Evolutionary conservation across 345 rosid species (phyloP), one percentile per base, ranked within the genome.

Genomic region (Euphorbia peplus): DNA sequence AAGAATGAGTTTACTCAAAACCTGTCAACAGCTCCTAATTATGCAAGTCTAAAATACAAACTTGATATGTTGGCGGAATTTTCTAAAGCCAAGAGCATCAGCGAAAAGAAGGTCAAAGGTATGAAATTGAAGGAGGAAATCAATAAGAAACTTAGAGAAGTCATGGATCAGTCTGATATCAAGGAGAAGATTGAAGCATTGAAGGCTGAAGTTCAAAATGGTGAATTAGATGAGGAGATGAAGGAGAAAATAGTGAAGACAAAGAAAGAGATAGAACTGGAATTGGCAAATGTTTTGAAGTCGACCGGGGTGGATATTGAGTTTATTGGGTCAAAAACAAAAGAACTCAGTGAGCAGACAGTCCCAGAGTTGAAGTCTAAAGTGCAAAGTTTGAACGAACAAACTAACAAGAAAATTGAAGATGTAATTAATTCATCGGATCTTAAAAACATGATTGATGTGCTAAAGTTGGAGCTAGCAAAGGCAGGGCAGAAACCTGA

Each of bases 61-160:
- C 75, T 86, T 64, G 84, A 83, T 79, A 85, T 82, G 95, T 81
- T 91, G 77, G 80, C 78, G 73, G 95, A 88, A 79, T 71, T 91
- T 56, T 71, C 88, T 50, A 79, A 75, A 80, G 86, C 87, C 76
- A 81, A 89, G 83, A 75, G 71, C 71, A 46, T 75, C 72, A 66
- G 77, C 30, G 75, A 82, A 61, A 72, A 68, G 82, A 76, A 74
- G 70, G 65, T 32, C 44, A 73, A 73, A 68, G 78, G 70, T 61
- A 61, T 68, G 66, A 44, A 41, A 46, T 67, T 81, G 71, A 80
- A 82, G 75, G 77, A 74, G 64, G 90, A 87, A 72, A 66, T 93
- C 62, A 72, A 86, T 64, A 77, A 79, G 74, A 81, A 86, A 72
- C 79, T 87, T 73, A 82, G 85, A 66, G 90, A 93, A 78, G 76